Conservation (phyloP, 148 eudicot genomes). For the Talinum fruticosum region DNA sequence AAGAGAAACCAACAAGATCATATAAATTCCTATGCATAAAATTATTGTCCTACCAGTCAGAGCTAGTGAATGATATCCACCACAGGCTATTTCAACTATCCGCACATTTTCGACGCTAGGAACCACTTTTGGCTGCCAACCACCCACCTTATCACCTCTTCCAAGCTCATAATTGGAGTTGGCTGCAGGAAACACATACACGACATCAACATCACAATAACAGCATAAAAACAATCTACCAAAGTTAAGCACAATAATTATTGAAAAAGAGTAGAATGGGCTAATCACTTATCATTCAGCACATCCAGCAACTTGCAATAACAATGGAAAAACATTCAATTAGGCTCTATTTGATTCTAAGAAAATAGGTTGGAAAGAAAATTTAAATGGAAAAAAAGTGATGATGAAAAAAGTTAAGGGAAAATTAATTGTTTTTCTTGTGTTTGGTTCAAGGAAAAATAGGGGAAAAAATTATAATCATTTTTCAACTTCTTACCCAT, state of each 20-base stretch:
- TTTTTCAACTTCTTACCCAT: no score
- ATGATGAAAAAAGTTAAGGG: no score
- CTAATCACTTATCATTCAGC: background rate
- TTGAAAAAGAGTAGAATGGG: no score
- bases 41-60: conserved; percentile 56
- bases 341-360: no score
- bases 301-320: background rate
- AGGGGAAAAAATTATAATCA: no score
- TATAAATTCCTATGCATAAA: background rate
- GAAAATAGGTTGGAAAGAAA: no score
- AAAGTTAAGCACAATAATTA: background rate
- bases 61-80: conserved; percentile 95
- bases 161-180: conserved; percentile 96
- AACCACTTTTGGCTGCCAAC: conserved; percentile 78
- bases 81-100: conserved; percentile 76
- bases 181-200: conserved; percentile 41
- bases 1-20: background rate
- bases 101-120: conserved; percentile 59
- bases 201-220: background rate
- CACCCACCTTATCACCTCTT: conserved; percentile 81
- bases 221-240: background rate
- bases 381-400: no score
- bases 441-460: no score
- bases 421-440: no score
- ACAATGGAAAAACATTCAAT: background rate